Evolutionary conservation across 768 basidiomycete species (phyloP), one percentile per base, ranked within the genome.

Genomic region (Pulveroboletus ravenelii): DNA sequence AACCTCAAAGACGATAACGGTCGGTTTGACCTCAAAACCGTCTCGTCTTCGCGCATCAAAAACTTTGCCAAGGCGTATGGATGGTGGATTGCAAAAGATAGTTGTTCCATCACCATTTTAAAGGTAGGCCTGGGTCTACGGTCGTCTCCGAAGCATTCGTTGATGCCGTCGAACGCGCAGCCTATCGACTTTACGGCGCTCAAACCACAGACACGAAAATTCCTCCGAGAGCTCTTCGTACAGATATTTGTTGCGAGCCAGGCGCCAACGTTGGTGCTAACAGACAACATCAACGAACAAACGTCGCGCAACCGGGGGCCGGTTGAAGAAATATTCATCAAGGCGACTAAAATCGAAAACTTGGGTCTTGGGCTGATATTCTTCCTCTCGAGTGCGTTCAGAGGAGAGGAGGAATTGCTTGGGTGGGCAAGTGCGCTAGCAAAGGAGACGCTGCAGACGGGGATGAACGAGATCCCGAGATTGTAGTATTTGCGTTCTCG

Each of bases 81-180:
- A 2, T 99, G 94, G 92, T 92, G 90, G 82, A 80, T 96, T 37
- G 88, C 91, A 5, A 92, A 92, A 66, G 89, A 87, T 54, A 81
- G 80, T 10, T 73, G 89, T 27, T 75, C 82, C 20, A 70, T 98
- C 41, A 75, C 80, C 1, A 79, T 96, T 8, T 72, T 98, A 49
- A 97, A 97, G 80, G 94, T 94, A 50, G 50, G 67, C 3, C 20
- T 20, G 35, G 27, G 3, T 48, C 20, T 14, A 17, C 29, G 13
- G 14, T n/a, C 31, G 44, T 46, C 5, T 6, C 5, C 14, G 20
- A 10, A 6, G 1, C 7, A 10, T 18, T 36, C 27, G 13, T 37
- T 45, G 1, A 48, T 25, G 13, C 9, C 8, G 34, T 18, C 15
- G 3, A 20, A 55, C 41, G 8, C 15, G 48, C 61, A 95, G 93